These are phyloP conservation scores for Alloteropsis semialata DNA, from an alignment of 176 grass and related monocot genomes.

Conservation along the genomic window DNA sequence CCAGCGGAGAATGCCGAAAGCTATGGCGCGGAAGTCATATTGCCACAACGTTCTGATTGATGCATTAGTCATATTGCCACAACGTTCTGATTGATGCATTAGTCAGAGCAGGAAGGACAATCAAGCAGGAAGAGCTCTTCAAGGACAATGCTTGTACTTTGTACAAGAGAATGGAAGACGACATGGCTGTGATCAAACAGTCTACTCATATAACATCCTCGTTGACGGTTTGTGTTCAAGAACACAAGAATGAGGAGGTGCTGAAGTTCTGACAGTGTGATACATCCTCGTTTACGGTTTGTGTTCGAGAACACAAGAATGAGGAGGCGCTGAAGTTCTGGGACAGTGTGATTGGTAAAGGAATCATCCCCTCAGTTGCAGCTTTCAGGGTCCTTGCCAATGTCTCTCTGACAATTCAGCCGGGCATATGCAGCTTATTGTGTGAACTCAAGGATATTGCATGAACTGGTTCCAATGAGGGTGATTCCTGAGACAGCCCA, in stretches of 20 bases:
- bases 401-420: slow-evolving; percentile 78
- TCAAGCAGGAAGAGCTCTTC: too few relatives aligned
- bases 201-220: slow-evolving; percentile 77
- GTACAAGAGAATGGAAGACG: slow-evolving; percentile 73
- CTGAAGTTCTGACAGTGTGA: slow-evolving; percentile 73
- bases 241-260: slow-evolving; percentile 83
- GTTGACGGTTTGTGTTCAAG: slow-evolving; percentile 84
- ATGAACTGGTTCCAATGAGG: slow-evolving; percentile 81
- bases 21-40: too few relatives aligned
- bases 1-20: too few relatives aligned
- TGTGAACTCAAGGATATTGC: slow-evolving; percentile 72
- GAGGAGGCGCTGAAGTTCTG: slow-evolving; percentile 82
- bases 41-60: too few relatives aligned
- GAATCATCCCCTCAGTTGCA: slow-evolving; percentile 67
- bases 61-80: slow-evolving; percentile 76
- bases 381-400: slow-evolving; percentile 69
- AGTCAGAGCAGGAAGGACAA: slow-evolving; percentile 55
- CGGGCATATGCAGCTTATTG: too few relatives aligned
- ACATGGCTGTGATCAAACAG: slow-evolving; percentile 73
- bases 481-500: slow-evolving; percentile 73
- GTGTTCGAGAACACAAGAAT: slow-evolving; percentile 86
- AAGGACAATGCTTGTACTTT: slow-evolving; percentile 63
- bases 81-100: slow-evolving; percentile 72
- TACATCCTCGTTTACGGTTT: too few relatives aligned
- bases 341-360: slow-evolving; percentile 81